A percentile compares a stretch with the other conserved stretches of the same genome.
Conservation (phyloP, 257 asterid genomes). For the Solanum pimpinellifolium region DNA sequence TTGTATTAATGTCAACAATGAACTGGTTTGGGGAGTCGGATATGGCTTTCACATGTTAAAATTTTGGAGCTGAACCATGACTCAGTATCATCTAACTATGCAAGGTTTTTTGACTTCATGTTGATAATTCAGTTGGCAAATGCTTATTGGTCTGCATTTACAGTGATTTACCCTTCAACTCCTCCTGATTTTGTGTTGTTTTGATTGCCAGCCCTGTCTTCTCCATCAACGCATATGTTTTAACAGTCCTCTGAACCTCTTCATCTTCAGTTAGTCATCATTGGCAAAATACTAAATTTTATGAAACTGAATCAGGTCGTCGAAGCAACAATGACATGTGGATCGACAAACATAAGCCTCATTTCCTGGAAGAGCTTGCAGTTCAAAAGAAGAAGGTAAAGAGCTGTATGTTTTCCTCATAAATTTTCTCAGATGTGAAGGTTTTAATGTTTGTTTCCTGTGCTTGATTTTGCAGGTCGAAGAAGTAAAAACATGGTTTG, state of each 20-base stretch:
- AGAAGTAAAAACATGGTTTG: slow-evolving; percentile 77
- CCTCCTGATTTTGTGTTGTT: background rate
- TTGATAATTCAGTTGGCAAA: background rate
- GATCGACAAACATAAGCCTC: slow-evolving; percentile 70
- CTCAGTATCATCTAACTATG: background rate
- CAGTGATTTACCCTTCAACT: background rate
- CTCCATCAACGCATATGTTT: background rate
- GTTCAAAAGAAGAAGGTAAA: slow-evolving; percentile 89
- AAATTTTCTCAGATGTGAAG: background rate
- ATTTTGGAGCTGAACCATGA: background rate
- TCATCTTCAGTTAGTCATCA: background rate
- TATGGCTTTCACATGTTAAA: background rate
- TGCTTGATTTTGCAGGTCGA: slow-evolving; percentile 55
- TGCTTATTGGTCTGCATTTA: background rate
- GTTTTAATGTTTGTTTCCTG: slow-evolving; percentile 2
- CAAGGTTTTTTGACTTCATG: background rate
- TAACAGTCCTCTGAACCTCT: background rate
- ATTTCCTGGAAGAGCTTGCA: slow-evolving; percentile 64
- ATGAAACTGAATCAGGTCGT: slow-evolving; percentile 24
- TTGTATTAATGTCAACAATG: background rate
- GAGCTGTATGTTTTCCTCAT: background rate
- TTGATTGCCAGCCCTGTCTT: background rate
- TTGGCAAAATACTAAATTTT: background rate
- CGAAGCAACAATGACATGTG: slow-evolving; percentile 44
- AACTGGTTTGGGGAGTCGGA: background rate